Evolutionary conservation across 495 filamentous ascomycete genomes (phyloP).

Genomic region (Lasiosphaeriaceae sp.): DNA sequence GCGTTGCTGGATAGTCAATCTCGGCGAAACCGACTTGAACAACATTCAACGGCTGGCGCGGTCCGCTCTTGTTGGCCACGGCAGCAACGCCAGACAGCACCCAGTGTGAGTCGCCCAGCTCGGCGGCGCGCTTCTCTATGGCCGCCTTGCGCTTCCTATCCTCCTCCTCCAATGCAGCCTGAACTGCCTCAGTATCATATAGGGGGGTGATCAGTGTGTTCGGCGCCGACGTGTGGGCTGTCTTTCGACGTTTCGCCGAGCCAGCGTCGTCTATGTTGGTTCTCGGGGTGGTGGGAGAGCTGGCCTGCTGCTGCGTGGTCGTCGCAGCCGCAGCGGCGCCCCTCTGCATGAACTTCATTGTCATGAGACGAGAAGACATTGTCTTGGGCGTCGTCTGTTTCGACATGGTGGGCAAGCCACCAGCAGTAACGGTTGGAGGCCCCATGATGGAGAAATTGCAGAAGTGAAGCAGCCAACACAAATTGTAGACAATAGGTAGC

Average conservation of each 20-base stretch:
- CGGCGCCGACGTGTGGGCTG: slow-evolving; percentile 19
- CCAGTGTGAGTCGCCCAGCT: slow-evolving; percentile 85
- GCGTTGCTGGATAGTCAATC: slow-evolving; percentile 31
- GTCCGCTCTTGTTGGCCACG: slow-evolving; percentile 14
- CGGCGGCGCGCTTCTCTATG: slow-evolving; percentile 63
- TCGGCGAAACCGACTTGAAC: slow-evolving; percentile 48
- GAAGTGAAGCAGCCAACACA: too few relatives aligned
- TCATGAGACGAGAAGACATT: slow-evolving; percentile 86
- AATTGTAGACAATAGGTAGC: too few relatives aligned
- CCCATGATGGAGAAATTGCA: slow-evolving; percentile 11
- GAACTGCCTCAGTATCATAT: slow-evolving; percentile 50
- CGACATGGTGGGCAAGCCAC: slow-evolving; percentile 28
- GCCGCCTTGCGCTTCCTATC: slow-evolving; percentile 71
- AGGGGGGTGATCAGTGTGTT: slow-evolving; percentile 19
- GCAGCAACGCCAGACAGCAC: slow-evolving; percentile 51
- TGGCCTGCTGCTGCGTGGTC: slow-evolving; percentile 33
- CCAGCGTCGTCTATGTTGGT: slow-evolving; percentile 38
- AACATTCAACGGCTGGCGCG: slow-evolving; percentile 35
- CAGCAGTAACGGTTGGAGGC: slow-evolving; percentile 6
- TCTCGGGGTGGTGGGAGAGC: slow-evolving; percentile 38
- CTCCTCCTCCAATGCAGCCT: slow-evolving; percentile 69
- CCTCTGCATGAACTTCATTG: slow-evolving; percentile 99
- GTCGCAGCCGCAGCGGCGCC: slow-evolving; percentile 49
- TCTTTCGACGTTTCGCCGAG: slow-evolving; percentile 52
- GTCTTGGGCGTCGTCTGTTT: slow-evolving; percentile 52